These are phyloP conservation scores for Pharnaceum exiguum DNA, from an alignment of 148 eudicot species.

Conservation along the genomic window DNA sequence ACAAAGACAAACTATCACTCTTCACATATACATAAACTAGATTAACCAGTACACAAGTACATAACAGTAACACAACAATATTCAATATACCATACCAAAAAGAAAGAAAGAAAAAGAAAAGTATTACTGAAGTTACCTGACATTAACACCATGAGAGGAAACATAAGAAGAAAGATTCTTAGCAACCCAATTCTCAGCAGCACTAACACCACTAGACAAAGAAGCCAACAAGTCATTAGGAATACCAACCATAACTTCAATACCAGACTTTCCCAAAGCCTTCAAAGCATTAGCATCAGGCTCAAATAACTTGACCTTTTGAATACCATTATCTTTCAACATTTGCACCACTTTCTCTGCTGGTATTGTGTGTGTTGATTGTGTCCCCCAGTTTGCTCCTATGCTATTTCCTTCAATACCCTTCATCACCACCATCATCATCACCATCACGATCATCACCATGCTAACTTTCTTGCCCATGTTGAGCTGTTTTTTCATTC, in stretches of 20 bases:
- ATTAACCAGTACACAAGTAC: too few species aligned
- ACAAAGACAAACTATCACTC: too few species aligned
- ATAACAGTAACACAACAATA: too few species aligned
- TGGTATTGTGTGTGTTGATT: slow-evolving; percentile 54
- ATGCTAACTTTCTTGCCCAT: slow-evolving; percentile 6
- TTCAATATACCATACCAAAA: too few species aligned
- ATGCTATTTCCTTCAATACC: slow-evolving; percentile 35
- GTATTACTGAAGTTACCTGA: slow-evolving; percentile 29
- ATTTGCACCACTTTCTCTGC: slow-evolving; percentile 47
- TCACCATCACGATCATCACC: slow-evolving; percentile 8
- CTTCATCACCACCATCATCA: slow-evolving; percentile 10
- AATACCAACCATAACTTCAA: slow-evolving; percentile 81
- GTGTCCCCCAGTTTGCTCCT: slow-evolving; percentile 86
- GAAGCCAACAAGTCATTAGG: slow-evolving; percentile 66
- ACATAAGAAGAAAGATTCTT: slow-evolving; percentile 61
- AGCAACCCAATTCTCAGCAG: slow-evolving; percentile 79
- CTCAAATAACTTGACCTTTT: slow-evolving; percentile 76
- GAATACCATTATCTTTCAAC: slow-evolving; percentile 62
- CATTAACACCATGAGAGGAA: slow-evolving; percentile 53
- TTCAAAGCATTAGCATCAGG: slow-evolving; percentile 45
- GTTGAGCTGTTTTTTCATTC: not conserved
- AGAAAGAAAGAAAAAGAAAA: not conserved
- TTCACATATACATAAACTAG: too few species aligned
- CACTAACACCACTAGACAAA: slow-evolving; percentile 41
- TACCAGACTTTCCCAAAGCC: slow-evolving; percentile 58